Percentiles rank a stretch among this genome's conserved stretches.
Conservation (phyloP, 331 rosid species). For the Prunus yedoensis region DNA sequence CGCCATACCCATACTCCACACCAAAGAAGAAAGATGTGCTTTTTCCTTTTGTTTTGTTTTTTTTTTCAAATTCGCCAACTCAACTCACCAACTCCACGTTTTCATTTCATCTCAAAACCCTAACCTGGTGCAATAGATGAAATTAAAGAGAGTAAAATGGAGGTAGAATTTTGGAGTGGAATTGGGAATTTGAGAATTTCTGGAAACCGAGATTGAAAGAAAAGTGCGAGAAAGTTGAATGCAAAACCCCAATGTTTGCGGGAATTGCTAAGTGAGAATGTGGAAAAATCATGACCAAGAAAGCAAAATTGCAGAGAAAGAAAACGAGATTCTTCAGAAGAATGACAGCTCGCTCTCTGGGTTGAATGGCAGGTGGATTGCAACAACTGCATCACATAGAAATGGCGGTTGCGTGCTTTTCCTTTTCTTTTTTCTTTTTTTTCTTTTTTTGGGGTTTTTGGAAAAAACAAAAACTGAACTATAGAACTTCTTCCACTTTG, state of each 20-base stretch:
- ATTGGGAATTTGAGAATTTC: neutral
- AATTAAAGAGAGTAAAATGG: neutral
- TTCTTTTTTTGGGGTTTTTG: too few relatives aligned
- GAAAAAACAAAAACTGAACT: too few relatives aligned
- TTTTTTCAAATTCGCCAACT: neutral
- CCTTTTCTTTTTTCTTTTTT: neutral
- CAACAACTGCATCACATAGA: neutral
- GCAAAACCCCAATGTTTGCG: slow-evolving; percentile 4
- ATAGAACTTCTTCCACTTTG: too few relatives aligned
- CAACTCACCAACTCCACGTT: neutral
- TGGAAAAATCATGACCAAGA: slow-evolving; percentile 17
- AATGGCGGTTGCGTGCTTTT: slow-evolving; percentile 22
- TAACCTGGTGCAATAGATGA: neutral
- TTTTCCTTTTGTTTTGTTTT: neutral
- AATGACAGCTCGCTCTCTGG: slow-evolving; percentile 34
- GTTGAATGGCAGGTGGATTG: slow-evolving; percentile 47
- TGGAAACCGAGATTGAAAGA: neutral
- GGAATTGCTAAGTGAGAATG: neutral
- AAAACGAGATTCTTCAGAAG: slow-evolving; percentile 3
- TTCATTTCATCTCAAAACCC: slow-evolving; percentile 6
- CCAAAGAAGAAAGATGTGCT: neutral
- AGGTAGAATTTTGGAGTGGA: neutral
- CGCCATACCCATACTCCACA: slow-evolving; percentile 12
- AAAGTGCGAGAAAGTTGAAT: neutral
- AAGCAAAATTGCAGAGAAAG: neutral